A percentile compares a stretch with the other conserved stretches of the same genome.
These are phyloP conservation scores for Cyberlindnera euphorbiiphila DNA, from an alignment of 805 yeast genomes.

Conservation along the genomic window DNA sequence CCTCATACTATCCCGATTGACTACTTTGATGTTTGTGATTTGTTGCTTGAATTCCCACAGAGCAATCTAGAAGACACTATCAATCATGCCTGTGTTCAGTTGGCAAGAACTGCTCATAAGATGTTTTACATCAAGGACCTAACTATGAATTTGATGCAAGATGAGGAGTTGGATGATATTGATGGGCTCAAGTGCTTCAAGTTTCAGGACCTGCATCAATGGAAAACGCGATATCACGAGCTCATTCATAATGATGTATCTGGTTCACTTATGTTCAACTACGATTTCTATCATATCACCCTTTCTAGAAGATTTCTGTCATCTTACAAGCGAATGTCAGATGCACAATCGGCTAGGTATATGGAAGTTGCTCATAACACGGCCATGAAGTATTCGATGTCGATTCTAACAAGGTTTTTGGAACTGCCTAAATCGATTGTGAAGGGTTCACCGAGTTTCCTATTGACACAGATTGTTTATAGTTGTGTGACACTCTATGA, in stretches of 20 bases:
- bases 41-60: slow-evolving; percentile 45
- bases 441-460: slow-evolving; percentile 52
- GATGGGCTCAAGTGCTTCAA: slow-evolving; percentile 17
- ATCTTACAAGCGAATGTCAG: slow-evolving; percentile 24
- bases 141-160: slow-evolving; percentile 21
- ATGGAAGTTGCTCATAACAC: slow-evolving; percentile 35
- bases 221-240: slow-evolving; percentile 44
- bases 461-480: slow-evolving; percentile 50
- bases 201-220: slow-evolving; percentile 29
- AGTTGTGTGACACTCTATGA: slow-evolving; percentile 52
- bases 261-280: slow-evolving; percentile 44
- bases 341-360: slow-evolving; percentile 26
- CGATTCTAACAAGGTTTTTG: slow-evolving; percentile 42
- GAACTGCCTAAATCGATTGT: slow-evolving; percentile 42
- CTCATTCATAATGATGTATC: slow-evolving; percentile 46
- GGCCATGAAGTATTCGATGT: slow-evolving; percentile 42
- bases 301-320: slow-evolving; percentile 36
- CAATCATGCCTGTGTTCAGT: slow-evolving; percentile 46
- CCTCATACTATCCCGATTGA: slow-evolving; percentile 39
- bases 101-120: slow-evolving; percentile 29
- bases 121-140: slow-evolving; percentile 26
- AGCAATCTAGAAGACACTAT: slow-evolving; percentile 52
- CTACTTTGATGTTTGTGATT: slow-evolving; percentile 37
- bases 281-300: slow-evolving; percentile 44
- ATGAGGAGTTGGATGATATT: slow-evolving; percentile 19